Evolutionary conservation across 1,139 yeast species (phyloP).

Genomic region (Candida tropicalis): DNA sequence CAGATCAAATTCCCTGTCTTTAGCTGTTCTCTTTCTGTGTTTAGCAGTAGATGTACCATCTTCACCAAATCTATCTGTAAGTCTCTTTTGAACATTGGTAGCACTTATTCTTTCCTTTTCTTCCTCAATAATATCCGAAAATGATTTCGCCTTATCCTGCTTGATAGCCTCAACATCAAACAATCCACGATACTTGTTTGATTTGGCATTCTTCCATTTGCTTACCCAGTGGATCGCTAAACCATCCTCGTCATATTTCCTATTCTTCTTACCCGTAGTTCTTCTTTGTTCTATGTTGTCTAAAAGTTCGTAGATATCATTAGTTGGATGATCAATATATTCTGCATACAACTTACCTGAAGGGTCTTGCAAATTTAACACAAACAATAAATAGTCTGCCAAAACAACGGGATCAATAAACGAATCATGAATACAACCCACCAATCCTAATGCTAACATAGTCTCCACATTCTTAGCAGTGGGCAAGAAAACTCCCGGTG

Average conservation of each 20-base stretch:
- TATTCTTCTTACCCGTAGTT: constrained; percentile 34
- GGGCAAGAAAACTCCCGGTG: constrained; percentile 93
- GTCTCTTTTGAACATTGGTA: constrained; percentile 33
- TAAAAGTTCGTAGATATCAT: constrained; percentile 66
- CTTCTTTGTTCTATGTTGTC: constrained; percentile 52
- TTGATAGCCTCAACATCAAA: constrained; percentile 42
- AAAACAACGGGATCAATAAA: constrained; percentile 81
- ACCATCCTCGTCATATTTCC: constrained; percentile 55
- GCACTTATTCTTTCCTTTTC: constrained; percentile 35
- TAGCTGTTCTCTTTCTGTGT: constrained; percentile 46
- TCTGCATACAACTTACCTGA: constrained; percentile 47
- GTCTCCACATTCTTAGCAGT: constrained; percentile 65
- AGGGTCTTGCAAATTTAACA: constrained; percentile 67
- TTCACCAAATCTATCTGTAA: constrained; percentile 40
- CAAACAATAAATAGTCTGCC: constrained; percentile 80
- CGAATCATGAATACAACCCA: constrained; percentile 75
- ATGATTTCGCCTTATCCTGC: constrained; percentile 29
- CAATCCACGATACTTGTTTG: constrained; percentile 31
- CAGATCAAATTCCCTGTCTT: constrained; percentile 47
- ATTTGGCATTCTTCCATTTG: constrained; percentile 64
- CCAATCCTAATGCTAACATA: constrained; percentile 74
- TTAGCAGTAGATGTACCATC: constrained; percentile 42
- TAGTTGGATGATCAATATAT: constrained; percentile 67
- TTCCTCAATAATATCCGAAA: constrained; percentile 26
- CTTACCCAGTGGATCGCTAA: constrained; percentile 72